These are phyloP conservation scores for Termitomyces sp. DNA, from an alignment of 768 basidiomycete species.

Conservation along the genomic window DNA sequence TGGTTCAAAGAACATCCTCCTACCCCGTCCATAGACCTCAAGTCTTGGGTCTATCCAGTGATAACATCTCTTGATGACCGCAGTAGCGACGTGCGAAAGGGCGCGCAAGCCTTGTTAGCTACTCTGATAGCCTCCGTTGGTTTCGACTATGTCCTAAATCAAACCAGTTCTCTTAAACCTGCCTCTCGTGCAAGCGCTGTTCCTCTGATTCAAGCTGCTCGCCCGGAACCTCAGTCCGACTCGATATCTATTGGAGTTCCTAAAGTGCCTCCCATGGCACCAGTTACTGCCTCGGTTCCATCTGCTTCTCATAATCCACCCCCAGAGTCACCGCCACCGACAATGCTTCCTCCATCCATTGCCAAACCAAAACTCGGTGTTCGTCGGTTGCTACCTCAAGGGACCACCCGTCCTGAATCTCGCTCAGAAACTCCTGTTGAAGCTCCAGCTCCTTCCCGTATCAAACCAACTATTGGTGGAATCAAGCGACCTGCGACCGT, in stretches of 20 bases:
- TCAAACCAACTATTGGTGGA: constrained; percentile 31
- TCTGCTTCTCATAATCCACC: constrained; percentile 35
- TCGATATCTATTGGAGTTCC: not conserved
- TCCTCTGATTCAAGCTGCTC: constrained; percentile 87
- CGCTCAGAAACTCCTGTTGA: constrained; percentile 41
- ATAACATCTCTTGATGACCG: constrained; percentile 88
- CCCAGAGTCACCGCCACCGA: constrained; percentile 40
- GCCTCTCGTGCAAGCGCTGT: constrained; percentile 82
- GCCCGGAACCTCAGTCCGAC: constrained; percentile 33
- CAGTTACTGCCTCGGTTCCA: constrained; percentile 25
- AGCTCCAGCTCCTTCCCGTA: constrained; percentile 26
- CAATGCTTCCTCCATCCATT: constrained; percentile 33
- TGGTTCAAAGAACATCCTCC: constrained; percentile 70
- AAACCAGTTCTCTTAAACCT: constrained; percentile 85
- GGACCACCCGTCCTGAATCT: constrained; percentile 51
- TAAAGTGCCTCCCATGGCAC: constrained; percentile 12
- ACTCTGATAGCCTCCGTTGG: constrained; percentile 71
- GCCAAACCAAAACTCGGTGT: constrained; percentile 56
- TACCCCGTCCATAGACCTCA: constrained; percentile 59
- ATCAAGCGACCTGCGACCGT: constrained; percentile 41
- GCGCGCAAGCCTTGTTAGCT: constrained; percentile 79
- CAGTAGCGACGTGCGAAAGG: constrained; percentile 87
- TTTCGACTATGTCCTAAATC: constrained; percentile 81
- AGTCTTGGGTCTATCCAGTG: constrained; percentile 58
- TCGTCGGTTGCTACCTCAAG: constrained; percentile 68